Evolutionary conservation across 257 asterid genomes (phyloP).

Genomic region (Nicotiana knightiana): DNA sequence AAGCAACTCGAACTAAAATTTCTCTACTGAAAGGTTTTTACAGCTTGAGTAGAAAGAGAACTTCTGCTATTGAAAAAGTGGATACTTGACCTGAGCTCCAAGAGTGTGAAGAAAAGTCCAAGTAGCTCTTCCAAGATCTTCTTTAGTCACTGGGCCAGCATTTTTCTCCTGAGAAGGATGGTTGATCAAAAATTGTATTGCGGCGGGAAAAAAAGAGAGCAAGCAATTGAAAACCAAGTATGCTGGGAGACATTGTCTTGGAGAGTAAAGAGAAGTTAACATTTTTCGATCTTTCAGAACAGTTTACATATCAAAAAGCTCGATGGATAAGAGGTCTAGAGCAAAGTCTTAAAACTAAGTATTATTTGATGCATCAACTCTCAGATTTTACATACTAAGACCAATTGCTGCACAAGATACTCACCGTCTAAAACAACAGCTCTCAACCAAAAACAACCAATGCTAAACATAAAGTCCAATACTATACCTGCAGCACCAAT

Average conservation of each 20-base stretch:
- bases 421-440: background rate
- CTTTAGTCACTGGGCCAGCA: constrained; percentile 62
- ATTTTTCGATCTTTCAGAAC: background rate
- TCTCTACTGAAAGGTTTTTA: background rate
- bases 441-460: background rate
- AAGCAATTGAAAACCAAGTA: background rate
- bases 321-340: background rate
- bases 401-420: background rate
- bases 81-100: constrained; percentile 72
- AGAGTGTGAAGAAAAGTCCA: constrained; percentile 98
- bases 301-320: background rate
- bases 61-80: background rate
- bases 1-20: background rate
- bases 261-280: background rate
- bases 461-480: background rate
- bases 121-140: constrained; percentile 93
- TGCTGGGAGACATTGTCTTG: background rate
- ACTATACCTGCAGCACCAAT: background rate
- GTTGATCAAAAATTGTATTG: background rate
- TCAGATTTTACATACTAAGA: background rate
- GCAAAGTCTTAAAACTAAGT: background rate
- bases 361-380: background rate
- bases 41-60: background rate
- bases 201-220: background rate
- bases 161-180: constrained; percentile 37